phyloP scores from a whole-genome alignment of 257 asterid species.

The Solanum lignicaule region DNA sequence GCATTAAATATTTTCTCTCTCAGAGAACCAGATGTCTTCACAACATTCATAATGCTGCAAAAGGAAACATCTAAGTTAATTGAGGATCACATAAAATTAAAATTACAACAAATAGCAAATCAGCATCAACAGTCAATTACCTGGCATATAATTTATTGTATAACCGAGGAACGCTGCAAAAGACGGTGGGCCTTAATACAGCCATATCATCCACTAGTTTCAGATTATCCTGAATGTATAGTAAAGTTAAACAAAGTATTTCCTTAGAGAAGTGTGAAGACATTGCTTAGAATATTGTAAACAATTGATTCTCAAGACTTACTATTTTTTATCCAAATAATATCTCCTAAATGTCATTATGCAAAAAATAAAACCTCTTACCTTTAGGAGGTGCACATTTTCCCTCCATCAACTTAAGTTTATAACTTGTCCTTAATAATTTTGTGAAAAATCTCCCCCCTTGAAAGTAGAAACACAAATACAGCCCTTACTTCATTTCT shows the following conservation, averaged over 20 bases:
- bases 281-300: not conserved
- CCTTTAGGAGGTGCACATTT: not conserved
- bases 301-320: not conserved
- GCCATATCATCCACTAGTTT: slow-evolving; percentile 87
- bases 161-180: slow-evolving; percentile 90
- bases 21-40: slow-evolving; percentile 65
- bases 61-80: slow-evolving; percentile 4
- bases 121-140: slow-evolving; percentile 19
- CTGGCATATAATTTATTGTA: slow-evolving; percentile 90
- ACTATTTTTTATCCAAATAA: not conserved
- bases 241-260: not conserved
- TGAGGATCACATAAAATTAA: not conserved
- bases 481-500: not conserved
- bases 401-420: not conserved
- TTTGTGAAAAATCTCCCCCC: not conserved
- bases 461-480: not conserved
- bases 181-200: slow-evolving; percentile 78
- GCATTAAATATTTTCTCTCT: slow-evolving; percentile 74
- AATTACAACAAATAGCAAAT: not conserved
- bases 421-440: not conserved
- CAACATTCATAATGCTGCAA: slow-evolving; percentile 69
- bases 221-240: slow-evolving; percentile 51
- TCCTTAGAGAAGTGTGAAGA: not conserved
- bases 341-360: not conserved
- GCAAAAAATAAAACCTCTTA: not conserved